These are phyloP conservation scores for Epithemia pelagica DNA, from an alignment of 108 stramenopile genomes.

Conservation along the genomic window DNA sequence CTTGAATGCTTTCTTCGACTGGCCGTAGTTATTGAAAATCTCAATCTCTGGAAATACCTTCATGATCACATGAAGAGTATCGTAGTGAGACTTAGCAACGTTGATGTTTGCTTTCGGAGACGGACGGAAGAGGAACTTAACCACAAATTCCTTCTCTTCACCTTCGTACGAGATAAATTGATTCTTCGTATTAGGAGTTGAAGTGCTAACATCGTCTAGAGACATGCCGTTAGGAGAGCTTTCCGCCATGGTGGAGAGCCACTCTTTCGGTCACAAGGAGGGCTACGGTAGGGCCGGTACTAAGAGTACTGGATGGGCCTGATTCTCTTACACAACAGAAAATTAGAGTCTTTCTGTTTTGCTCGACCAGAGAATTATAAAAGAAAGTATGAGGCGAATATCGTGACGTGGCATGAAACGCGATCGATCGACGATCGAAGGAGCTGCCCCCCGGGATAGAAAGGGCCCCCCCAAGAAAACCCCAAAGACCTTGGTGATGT, in stretches of 20 bases:
- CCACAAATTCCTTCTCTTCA: neutral
- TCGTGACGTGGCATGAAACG: too few species aligned
- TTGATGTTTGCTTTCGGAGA: neutral
- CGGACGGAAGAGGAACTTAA: neutral
- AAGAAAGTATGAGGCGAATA: too few species aligned
- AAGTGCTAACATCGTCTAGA: neutral
- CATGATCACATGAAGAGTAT: neutral
- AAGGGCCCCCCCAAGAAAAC: too few species aligned
- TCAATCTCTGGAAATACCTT: neutral
- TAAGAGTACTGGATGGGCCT: too few species aligned
- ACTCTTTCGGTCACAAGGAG: too few species aligned
- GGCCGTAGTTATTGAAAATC: neutral
- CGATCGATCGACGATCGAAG: too few species aligned
- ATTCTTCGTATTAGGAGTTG: neutral
- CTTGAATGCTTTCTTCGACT: neutral
- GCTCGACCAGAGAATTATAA: too few species aligned
- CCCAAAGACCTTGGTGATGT: too few species aligned
- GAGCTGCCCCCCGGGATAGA: too few species aligned
- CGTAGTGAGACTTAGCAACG: neutral
- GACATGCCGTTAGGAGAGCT: neutral
- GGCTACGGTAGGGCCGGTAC: too few species aligned
- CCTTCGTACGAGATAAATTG: neutral
- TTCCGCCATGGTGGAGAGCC: neutral
- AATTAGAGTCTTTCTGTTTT: too few species aligned
- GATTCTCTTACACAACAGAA: too few species aligned